A percentile compares a stretch with the other conserved stretches of the same genome.
Evolutionary conservation across 1,284 basidiomycete genomes (phyloP).

Genomic region (Cryptococcus sp.): DNA sequence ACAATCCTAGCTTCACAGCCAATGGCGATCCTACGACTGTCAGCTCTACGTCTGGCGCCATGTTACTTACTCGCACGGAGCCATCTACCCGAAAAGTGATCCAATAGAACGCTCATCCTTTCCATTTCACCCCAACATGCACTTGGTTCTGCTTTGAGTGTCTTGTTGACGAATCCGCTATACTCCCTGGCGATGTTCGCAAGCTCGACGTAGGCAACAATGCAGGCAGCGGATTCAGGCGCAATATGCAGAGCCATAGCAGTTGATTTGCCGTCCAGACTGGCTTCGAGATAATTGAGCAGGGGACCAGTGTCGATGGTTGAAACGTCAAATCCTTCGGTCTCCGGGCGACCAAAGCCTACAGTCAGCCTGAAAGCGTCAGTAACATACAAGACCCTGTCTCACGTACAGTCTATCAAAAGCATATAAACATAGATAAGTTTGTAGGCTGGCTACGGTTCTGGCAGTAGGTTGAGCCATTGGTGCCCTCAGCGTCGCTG

Average conservation of each 20-base stretch:
- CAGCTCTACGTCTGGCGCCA: not conserved
- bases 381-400: not conserved
- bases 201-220: conserved; percentile 26
- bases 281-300: conserved; percentile 1
- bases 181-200: conserved; percentile 23
- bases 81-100: conserved; percentile 22
- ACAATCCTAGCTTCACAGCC: conserved; percentile 14
- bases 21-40: conserved; percentile 19
- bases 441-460: conserved; percentile 19
- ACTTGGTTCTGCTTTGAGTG: conserved; percentile 15
- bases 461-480: conserved; percentile 11
- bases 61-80: conserved; percentile 15
- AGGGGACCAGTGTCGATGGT: conserved; percentile 21
- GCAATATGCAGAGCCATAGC: not conserved
- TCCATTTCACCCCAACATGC: conserved; percentile 12
- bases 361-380: conserved; percentile 18
- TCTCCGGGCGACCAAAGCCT: conserved; percentile 29
- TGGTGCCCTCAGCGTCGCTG: conserved; percentile 2
- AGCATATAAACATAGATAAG: conserved; percentile 24
- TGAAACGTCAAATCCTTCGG: conserved; percentile 20
- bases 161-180: conserved; percentile 23
- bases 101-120: conserved; percentile 10
- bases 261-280: not conserved
- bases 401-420: conserved; percentile 27
- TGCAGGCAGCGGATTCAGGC: conserved; percentile 18